Base-by-base conservation (phyloP, 495 filamentous ascomycete genomes). In the Penicillium tannophilum region DNA sequence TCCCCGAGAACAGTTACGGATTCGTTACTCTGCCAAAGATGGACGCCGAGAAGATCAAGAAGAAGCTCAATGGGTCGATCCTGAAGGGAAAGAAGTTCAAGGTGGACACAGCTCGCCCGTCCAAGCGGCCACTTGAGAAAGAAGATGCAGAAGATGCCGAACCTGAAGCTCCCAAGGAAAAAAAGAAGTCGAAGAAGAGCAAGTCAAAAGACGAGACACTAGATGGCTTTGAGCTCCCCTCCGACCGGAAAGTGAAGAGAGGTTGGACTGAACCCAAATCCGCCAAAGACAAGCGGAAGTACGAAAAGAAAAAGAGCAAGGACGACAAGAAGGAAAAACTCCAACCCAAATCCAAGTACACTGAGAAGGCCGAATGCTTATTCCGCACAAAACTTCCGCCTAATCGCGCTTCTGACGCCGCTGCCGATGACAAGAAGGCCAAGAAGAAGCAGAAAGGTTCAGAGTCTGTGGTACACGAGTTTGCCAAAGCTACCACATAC, bases 21-120 rank as follows among this genome's bases (percentile, higher is more conserved):
- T 98, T 89, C 76, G 73, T 97, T 48, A 90, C 93, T 19, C 72
- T 98, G 20, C 91, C 93, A 0, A 71, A 66, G 2, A 84, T 86
- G 73, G 91, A 94, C 60, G 94, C 92, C 6, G 87, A 93, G 4
- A 95, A 92, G 66, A 76, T 98, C 30, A 90, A 87, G 72, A 93
- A 91, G 79, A 97, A 95, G 69, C 81, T 98, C n/a, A 89, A 96
- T 77, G 93, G 93, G 9, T 83, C 88, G 6, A 87, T 92, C 14
- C 75, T 98, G 24, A 95, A 88, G 57, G 94, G 94, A 33, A 79
- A 82, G 43, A 98, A 96, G 70, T 84, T 98, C 58, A 84, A 85
- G 46, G 83, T 98, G 35, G 90, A 96, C 62, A 81, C 85, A 17
- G 93, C 94, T 17, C 84, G 82, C 16, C 86, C 89, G 1, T 74